phyloP scores from a whole-genome alignment of 2,329 filamentous ascomycete species.

The Pseudopithomyces chartarum region DNA sequence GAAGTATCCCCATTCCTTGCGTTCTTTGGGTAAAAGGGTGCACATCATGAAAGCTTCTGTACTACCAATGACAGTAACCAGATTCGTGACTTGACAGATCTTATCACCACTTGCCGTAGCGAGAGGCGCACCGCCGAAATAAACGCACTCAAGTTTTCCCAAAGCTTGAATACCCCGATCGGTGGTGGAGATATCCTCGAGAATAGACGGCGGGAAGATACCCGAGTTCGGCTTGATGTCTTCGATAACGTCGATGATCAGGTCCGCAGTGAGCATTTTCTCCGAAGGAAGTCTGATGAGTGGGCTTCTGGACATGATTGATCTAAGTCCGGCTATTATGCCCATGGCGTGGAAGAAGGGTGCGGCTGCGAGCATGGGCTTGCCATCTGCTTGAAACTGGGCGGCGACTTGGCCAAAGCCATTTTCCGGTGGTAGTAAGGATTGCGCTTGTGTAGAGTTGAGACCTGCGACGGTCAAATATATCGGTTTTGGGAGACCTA shows the following conservation, averaged over 20 bases:
- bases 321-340: neutral
- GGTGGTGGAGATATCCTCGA: neutral
- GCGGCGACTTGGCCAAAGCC: neutral
- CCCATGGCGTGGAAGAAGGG: neutral
- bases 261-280: neutral
- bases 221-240: neutral
- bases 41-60: neutral
- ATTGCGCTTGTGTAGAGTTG: neutral
- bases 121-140: slow-evolving; percentile 15
- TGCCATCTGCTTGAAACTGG: neutral
- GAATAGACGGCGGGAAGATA: neutral
- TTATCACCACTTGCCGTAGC: slow-evolving; percentile 13
- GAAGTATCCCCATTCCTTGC: neutral
- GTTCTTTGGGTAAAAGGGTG: neutral
- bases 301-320: neutral
- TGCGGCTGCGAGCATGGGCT: neutral
- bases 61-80: neutral
- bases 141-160: neutral
- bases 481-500: neutral
- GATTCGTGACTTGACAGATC: slow-evolving; percentile 13
- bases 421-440: neutral
- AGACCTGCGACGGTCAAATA: neutral
- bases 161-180: neutral
- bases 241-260: neutral
- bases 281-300: neutral